Percentiles rank a stretch among this genome's conserved stretches.
These are phyloP conservation scores for Hansenula sp. DNA, from an alignment of 1,139 yeast species.

Conservation along the genomic window DNA sequence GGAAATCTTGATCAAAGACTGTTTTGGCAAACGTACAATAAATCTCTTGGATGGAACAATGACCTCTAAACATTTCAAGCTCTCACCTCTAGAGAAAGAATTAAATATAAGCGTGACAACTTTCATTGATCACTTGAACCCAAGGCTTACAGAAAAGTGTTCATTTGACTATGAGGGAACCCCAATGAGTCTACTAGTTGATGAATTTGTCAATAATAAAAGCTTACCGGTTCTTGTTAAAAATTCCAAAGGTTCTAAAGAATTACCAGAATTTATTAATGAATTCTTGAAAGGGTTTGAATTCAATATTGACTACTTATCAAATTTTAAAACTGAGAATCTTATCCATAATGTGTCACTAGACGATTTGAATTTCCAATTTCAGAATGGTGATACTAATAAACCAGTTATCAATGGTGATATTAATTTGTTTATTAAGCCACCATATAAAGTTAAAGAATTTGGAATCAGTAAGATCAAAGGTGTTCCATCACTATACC, in stretches of 20 bases:
- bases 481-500: conserved; percentile 31
- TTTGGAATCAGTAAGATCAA: conserved; percentile 25
- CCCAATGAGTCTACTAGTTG: conserved; percentile 30
- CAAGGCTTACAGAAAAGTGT: conserved; percentile 16
- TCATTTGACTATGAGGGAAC: conserved; percentile 25
- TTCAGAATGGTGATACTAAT: conserved; percentile 23
- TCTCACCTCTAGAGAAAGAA: conserved; percentile 12
- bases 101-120: conserved; percentile 10
- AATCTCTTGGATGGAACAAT: conserved; percentile 14
- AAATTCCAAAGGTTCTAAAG: conserved; percentile 20
- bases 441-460: conserved; percentile 25
- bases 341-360: conserved; percentile 29
- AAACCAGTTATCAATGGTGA: conserved; percentile 30
- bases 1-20: conserved; percentile 29
- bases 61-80: conserved; percentile 10
- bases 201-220: conserved; percentile 24
- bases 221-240: conserved; percentile 22
- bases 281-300: conserved; percentile 11
- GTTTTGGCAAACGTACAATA: conserved; percentile 23
- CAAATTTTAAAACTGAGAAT: conserved; percentile 12
- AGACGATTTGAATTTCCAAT: conserved; percentile 27
- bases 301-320: conserved; percentile 15
- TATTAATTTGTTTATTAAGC: conserved; percentile 23
- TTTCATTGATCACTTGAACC: conserved; percentile 12
- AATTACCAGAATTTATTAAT: conserved; percentile 13